Evolutionary conservation across 306 rosid species (phyloP).

Genomic region (Lathyrus oleraceus): DNA sequence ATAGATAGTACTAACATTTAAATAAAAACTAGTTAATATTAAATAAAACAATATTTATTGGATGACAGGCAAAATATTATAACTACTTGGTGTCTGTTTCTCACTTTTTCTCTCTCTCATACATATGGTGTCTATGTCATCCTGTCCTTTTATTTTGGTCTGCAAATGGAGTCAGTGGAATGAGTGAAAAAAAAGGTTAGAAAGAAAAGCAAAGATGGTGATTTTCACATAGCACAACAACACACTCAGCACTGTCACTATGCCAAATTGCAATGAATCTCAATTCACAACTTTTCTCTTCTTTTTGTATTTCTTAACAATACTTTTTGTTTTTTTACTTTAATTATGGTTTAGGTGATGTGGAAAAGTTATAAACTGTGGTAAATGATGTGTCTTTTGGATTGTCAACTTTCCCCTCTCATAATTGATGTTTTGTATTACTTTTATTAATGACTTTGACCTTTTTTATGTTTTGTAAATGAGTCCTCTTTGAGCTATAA

Average conservation of each 20-base stretch:
- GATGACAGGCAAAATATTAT: neutral
- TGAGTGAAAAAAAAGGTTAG: conserved; percentile 9
- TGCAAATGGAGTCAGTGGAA: conserved; percentile 22
- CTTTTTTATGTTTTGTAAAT: too few species aligned
- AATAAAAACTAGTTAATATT: too few species aligned
- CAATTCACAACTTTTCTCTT: conserved; percentile 13
- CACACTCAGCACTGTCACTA: conserved; percentile 8
- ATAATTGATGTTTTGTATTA: conserved; percentile 28
- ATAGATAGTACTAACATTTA: too few species aligned
- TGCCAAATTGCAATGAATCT: conserved; percentile 15
- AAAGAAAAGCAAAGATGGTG: neutral
- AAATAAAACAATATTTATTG: neutral
- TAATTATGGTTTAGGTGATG: conserved; percentile 1
- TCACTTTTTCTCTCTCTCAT: neutral
- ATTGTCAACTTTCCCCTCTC: conserved; percentile 16
- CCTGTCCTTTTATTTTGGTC: conserved; percentile 20
- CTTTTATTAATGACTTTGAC: neutral
- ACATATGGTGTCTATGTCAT: conserved; percentile 3
- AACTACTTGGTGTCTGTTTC: neutral
- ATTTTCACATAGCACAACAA: neutral
- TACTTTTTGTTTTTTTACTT: neutral
- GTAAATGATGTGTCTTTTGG: conserved; percentile 17
- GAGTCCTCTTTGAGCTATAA: too few species aligned
- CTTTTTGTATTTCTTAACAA: conserved; percentile 25
- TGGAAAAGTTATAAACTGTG: conserved; percentile 30